Base-by-base conservation (phyloP, 768 basidiomycete genomes). In the Pisolithus marmoratus region DNA sequence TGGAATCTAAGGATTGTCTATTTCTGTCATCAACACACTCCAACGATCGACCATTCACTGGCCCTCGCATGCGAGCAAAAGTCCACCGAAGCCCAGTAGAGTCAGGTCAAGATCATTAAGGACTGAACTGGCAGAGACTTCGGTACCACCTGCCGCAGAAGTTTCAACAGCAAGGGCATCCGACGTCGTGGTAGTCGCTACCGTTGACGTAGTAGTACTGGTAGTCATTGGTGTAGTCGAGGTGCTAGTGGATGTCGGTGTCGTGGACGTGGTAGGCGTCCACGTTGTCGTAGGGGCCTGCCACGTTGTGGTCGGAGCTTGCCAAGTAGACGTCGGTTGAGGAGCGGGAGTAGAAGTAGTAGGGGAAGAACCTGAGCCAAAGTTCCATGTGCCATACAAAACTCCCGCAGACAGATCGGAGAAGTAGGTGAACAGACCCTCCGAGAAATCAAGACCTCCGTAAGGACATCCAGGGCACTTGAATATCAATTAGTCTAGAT, bases 391-490 rank as follows among this genome's bases (percentile, higher is more conserved):
- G 51, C 82, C 85, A 49, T 68, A 68, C 53, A 90, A 64, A 31
- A 85, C 77, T 46, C 88, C 89, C 3, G 46, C 63, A 41, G 63
- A 66, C 38, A 74, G 49, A 24, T 63, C 48, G 12, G 72, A 76
- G 66, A 90, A 88, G 71, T 64, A 78, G 42, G 69, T 36, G 71
- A 92, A 91, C 44, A 91, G 77, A 41, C 82, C 81, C 31, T 71
- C 58, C 11, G 83, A 82, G 44, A 90, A 67, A 68, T 92, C 90
- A 26, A 91, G 79, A 37, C 82, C 87, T 26, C 69, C 75, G 36
- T 61, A 71, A 3, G 81, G 80, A 64, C 89, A 91, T 29, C 79
- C 79, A 9, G 83, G 82, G 59, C 87, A 89, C 79, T 86, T 46
- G 43, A n/a, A 26, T 22, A 52, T 50, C 23, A 11, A 49, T 26